phyloP scores from a whole-genome alignment of 495 filamentous ascomycete genomes.

The Daldinia bambusicola region DNA sequence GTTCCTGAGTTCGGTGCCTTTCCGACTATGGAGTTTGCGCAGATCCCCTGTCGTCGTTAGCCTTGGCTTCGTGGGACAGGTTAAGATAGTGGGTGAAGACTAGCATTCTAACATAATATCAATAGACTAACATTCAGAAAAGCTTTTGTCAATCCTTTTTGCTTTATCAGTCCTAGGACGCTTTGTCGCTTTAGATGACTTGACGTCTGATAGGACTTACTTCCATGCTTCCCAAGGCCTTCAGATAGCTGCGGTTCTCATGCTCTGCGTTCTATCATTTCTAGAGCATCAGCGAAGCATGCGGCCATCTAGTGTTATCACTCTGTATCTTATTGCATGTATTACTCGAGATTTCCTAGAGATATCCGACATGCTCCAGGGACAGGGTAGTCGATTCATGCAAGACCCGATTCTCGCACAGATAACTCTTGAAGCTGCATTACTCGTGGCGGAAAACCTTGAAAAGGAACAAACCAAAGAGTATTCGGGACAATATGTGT shows the following conservation, averaged over 20 bases:
- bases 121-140: constrained; percentile 1
- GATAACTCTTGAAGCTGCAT: constrained; percentile 22
- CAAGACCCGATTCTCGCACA: constrained; percentile 57
- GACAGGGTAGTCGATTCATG: constrained; percentile 56
- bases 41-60: constrained; percentile 8
- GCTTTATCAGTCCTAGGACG: constrained; percentile 10
- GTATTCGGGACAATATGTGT: constrained; percentile 56
- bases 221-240: constrained; percentile 4
- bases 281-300: constrained; percentile 24
- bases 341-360: constrained; percentile 60
- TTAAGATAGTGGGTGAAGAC: constrained; percentile 17
- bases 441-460: constrained; percentile 45
- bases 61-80: constrained; percentile 17
- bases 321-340: constrained; percentile 63
- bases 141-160: constrained; percentile 27
- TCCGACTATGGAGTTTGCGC: constrained; percentile 16
- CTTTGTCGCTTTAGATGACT: neutral
- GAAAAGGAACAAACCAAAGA: constrained; percentile 47
- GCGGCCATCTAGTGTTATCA: constrained; percentile 14
- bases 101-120: neutral
- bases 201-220: neutral
- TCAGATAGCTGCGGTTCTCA: constrained; percentile 14
- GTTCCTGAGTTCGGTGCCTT: constrained; percentile 12
- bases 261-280: constrained; percentile 19
- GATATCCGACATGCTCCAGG: constrained; percentile 50